Evolutionary conservation across 352 stramenopile genomes (phyloP), one percentile per base, ranked within the genome.

Genomic region (Achlya hypogyna): DNA sequence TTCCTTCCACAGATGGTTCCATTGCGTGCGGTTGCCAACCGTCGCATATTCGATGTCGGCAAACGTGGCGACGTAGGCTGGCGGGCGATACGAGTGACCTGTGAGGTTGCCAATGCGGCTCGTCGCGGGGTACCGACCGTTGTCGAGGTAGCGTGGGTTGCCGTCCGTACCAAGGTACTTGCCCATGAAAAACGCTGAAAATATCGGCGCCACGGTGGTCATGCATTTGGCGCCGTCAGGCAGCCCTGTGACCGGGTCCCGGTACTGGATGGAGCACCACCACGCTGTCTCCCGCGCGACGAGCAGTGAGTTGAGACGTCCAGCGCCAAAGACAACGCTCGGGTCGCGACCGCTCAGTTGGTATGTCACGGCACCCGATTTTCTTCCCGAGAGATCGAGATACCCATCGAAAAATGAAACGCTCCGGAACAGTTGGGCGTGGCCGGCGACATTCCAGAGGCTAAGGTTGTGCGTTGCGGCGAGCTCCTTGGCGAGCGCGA

Each of bases 181-280:
- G 25, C 49, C 49, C 12, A 56, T n/a, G 25, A 56, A 56, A n/a
- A 56, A 56, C 6, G 25, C 31, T 20, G 49, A 20, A 12, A 56
- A 35, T 1, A n/a, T 2, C 12, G 18, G 12, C 2, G 2, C 6
- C 25, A 56, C 20, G 25, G 12, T 10, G 12, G 16, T n/a, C 12
- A 56, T 27, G n/a, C 49, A 56, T n/a, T 56, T 12, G 12, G 49
- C n/a, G 14, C 31, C 10, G 31, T 56, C 25, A 12, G 49, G 31
- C 2, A n/a, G 12, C 12, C 25, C 25, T 20, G 49, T 56, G 2
- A 16, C 8, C 1, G 49, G 49, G 31, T 56, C 49, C 25, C 16
- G 12, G 49, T 56, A 56, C 31, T 56, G 49, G 31, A 56, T 35
- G 2, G 49, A 56, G 8, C 49, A 56, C 49, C 49, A 56, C 49